Evolutionary conservation across 805 yeast species (phyloP).

Genomic region (Cyberlindnera saturnus): DNA sequence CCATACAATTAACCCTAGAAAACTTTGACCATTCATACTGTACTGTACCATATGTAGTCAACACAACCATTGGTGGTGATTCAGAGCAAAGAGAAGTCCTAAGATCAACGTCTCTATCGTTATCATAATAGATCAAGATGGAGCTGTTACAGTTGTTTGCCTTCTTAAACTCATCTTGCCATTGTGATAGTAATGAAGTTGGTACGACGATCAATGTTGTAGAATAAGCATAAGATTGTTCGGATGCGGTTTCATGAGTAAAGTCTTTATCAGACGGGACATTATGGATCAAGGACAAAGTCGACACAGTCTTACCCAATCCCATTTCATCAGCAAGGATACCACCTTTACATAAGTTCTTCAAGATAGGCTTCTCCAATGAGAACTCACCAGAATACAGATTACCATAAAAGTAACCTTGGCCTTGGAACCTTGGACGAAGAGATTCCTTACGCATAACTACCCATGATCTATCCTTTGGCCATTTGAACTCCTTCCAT

Average conservation of each 20-base stretch:
- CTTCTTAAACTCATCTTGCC: conserved; percentile 76
- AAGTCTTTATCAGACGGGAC: conserved; percentile 45
- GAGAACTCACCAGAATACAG: conserved; percentile 77
- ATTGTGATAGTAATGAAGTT: conserved; percentile 84
- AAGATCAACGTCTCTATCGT: conserved; percentile 44
- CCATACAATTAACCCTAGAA: conserved; percentile 16
- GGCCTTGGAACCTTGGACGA: conserved; percentile 7
- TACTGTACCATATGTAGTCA: conserved; percentile 87
- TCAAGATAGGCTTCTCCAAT: conserved; percentile 56
- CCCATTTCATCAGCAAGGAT: conserved; percentile 97
- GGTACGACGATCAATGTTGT: conserved; percentile 84
- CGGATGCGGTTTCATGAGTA: background rate
- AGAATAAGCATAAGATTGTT: conserved; percentile 49
- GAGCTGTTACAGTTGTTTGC: conserved; percentile 40
- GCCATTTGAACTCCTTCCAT: conserved; percentile 81
- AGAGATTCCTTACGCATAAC: conserved; percentile 22
- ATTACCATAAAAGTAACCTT: conserved; percentile 60
- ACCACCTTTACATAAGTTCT: conserved; percentile 67
- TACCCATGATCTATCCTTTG: conserved; percentile 39
- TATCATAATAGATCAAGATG: conserved; percentile 73
- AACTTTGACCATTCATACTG: conserved; percentile 64
- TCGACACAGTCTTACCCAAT: conserved; percentile 84
- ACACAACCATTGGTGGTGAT: conserved; percentile 58
- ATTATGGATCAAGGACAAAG: conserved; percentile 65
- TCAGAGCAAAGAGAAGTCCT: conserved; percentile 35